These are phyloP conservation scores for Cryptosporidium felis DNA, from an alignment of 169 alveolate species.

Conservation along the genomic window DNA sequence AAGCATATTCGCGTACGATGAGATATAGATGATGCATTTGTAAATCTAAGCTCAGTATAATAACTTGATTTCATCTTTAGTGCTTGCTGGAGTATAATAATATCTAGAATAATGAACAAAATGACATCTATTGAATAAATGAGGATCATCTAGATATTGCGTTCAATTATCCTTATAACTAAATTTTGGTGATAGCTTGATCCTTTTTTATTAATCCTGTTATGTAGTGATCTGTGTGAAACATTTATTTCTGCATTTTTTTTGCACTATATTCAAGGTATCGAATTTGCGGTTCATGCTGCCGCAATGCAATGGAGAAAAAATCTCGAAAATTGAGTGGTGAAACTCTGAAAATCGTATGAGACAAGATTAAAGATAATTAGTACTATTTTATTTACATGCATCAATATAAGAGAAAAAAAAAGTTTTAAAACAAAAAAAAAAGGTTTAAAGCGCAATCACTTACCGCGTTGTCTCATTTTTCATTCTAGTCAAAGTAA, in stretches of 20 bases:
- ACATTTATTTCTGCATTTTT: background rate
- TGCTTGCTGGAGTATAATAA: constrained; percentile 56
- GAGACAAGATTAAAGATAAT: too few species aligned
- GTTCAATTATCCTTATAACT: too few species aligned
- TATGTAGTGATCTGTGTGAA: too few species aligned
- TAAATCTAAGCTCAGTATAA: constrained; percentile 11
- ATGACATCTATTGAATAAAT: constrained; percentile 43
- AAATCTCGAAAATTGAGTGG: too few species aligned
- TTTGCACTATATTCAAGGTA: background rate
- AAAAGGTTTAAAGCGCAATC: background rate
- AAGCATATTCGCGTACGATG: constrained; percentile 59
- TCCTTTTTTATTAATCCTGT: too few species aligned
- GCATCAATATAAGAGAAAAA: too few species aligned
- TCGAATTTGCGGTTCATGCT: background rate
- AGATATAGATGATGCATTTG: constrained; percentile 42
- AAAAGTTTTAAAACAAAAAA: background rate
- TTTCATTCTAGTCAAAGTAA: background rate
- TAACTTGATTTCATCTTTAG: constrained; percentile 61
- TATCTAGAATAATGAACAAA: constrained; percentile 45
- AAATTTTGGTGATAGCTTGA: too few species aligned
- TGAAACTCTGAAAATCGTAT: too few species aligned
- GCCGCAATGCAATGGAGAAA: constrained; percentile 9
- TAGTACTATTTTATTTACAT: too few species aligned
- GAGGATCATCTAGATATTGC: background rate
- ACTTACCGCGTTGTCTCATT: constrained; percentile 70